phyloP scores from a whole-genome alignment of 1,284 basidiomycete genomes.

The Fomitopsis pinicola region DNA sequence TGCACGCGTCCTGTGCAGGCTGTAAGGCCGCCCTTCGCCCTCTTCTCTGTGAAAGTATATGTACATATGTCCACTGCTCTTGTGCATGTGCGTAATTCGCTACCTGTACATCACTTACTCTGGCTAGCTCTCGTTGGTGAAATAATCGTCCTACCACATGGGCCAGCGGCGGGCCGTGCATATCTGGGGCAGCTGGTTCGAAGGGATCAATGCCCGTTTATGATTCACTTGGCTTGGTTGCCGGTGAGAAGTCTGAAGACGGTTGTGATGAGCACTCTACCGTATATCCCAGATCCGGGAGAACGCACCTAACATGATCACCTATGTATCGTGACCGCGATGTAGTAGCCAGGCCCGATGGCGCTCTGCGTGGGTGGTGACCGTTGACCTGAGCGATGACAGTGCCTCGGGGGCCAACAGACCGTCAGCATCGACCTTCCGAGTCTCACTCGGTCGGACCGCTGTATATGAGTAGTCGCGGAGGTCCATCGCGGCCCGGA shows the following conservation, averaged over 20 bases:
- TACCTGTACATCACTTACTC: slow-evolving; percentile 3
- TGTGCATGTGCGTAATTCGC: slow-evolving; percentile 6
- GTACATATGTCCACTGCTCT: slow-evolving; percentile 2
- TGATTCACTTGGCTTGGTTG: too few relatives aligned
- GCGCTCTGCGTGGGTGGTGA: not conserved
- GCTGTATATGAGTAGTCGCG: not conserved
- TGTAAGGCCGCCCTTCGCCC: too few relatives aligned
- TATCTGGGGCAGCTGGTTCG: too few relatives aligned
- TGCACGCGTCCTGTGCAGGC: not conserved
- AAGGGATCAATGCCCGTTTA: too few relatives aligned
- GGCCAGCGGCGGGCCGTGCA: too few relatives aligned
- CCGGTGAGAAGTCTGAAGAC: too few relatives aligned
- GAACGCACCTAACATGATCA: too few relatives aligned
- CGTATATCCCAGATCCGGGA: too few relatives aligned
- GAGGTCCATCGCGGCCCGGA: slow-evolving; percentile 29
- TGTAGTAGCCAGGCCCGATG: not conserved
- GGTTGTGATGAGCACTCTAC: too few relatives aligned
- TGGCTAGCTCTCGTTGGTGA: not conserved
- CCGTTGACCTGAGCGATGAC: not conserved
- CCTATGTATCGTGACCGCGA: not conserved
- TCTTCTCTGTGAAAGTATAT: slow-evolving; percentile 4
- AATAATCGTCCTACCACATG: not conserved
- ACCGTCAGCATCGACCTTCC: too few relatives aligned
- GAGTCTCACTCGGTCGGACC: not conserved
- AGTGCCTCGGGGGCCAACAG: not conserved